Conservation (phyloP, 2,329 filamentous ascomycete species). For the Coniochaeta prunicola region DNA sequence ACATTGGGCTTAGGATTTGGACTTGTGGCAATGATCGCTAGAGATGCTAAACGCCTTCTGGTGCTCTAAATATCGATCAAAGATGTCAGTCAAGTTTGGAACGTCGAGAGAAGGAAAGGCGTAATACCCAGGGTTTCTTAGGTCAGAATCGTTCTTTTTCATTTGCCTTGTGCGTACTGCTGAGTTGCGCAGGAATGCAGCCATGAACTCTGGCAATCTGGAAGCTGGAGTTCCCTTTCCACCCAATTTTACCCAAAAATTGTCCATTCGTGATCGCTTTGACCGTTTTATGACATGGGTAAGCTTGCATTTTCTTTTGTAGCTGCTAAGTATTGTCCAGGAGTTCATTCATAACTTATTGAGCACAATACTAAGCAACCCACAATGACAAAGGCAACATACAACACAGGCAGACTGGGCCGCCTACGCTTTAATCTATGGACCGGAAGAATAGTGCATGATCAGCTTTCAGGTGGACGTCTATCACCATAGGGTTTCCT, state of each 20-base stretch:
- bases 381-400: slow-evolving; percentile 3
- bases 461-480: not conserved
- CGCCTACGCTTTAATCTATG: not conserved
- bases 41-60: not conserved
- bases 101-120: not conserved
- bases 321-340: slow-evolving; percentile 7
- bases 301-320: not conserved
- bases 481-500: not conserved
- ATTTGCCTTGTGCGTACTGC: not conserved
- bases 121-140: not conserved
- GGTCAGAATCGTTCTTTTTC: not conserved
- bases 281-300: not conserved
- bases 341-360: not conserved
- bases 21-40: not conserved
- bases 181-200: not conserved
- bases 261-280: not conserved
- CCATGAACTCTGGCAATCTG: not conserved
- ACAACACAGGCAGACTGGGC: not conserved
- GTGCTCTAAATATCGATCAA: not conserved
- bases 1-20: not conserved
- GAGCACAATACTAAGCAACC: slow-evolving; percentile 6
- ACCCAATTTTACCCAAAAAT: not conserved
- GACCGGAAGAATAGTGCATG: not conserved
- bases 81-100: not conserved
- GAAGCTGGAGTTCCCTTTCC: not conserved